phyloP scores from a whole-genome alignment of 1,284 basidiomycete genomes.

The Irpex sp. region DNA sequence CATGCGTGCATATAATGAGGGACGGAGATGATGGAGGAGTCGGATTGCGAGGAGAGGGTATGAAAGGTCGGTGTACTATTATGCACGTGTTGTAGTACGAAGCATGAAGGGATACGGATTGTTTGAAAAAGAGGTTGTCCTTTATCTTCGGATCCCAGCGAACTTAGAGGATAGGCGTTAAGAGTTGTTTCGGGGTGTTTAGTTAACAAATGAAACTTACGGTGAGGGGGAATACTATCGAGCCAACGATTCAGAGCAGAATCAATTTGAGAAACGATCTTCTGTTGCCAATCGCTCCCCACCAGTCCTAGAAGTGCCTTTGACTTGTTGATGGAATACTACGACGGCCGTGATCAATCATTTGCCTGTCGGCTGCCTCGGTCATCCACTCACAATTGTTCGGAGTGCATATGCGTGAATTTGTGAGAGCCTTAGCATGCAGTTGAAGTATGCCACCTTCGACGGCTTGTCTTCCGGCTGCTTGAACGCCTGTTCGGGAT shows the following conservation, averaged over 20 bases:
- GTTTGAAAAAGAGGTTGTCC: conserved; percentile 39
- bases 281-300: conserved; percentile 40
- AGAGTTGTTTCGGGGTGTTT: too few species aligned
- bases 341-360: background rate
- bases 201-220: conserved; percentile 16
- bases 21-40: conserved; percentile 38
- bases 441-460: conserved; percentile 1
- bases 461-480: conserved; percentile 3
- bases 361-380: background rate
- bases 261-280: conserved; percentile 47
- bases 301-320: conserved; percentile 34
- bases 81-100: conserved; percentile 50
- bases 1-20: conserved; percentile 55
- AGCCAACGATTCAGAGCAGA: conserved; percentile 56
- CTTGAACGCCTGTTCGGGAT: conserved; percentile 3
- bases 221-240: conserved; percentile 45
- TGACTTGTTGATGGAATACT: conserved; percentile 51
- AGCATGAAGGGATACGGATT: conserved; percentile 45
- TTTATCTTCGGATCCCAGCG: conserved; percentile 30
- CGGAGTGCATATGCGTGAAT: conserved; percentile 40
- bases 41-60: conserved; percentile 32
- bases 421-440: background rate
- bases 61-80: conserved; percentile 55
- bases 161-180: background rate
- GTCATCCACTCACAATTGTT: background rate